These are phyloP conservation scores for Daldinia sp. DNA, from an alignment of 2,329 filamentous ascomycete genomes.

Conservation along the genomic window DNA sequence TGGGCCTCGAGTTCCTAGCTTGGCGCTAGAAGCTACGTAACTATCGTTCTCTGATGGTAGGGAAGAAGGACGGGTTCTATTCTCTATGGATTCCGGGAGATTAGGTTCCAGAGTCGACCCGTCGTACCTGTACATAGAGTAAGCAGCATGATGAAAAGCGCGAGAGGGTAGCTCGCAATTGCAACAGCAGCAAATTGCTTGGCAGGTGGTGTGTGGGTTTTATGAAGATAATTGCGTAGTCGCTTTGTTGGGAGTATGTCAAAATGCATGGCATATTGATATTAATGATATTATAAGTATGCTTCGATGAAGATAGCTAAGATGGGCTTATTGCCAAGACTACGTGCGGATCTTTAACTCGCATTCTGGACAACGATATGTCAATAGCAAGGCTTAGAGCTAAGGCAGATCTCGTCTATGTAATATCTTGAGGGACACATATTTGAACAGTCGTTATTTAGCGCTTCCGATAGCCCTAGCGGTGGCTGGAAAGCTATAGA, in stretches of 20 bases:
- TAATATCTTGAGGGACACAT: neutral
- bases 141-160: slow-evolving; percentile 27
- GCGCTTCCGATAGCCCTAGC: neutral
- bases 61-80: slow-evolving; percentile 11
- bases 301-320: slow-evolving; percentile 16
- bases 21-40: slow-evolving; percentile 16
- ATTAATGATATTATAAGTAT: slow-evolving; percentile 20
- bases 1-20: slow-evolving; percentile 15
- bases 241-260: slow-evolving; percentile 25
- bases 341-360: slow-evolving; percentile 19
- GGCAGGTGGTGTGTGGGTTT: slow-evolving; percentile 20
- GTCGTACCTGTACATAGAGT: slow-evolving; percentile 33
- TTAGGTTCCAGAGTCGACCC: slow-evolving; percentile 30
- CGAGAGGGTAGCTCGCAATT: slow-evolving; percentile 20
- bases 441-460: neutral
- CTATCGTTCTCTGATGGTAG: slow-evolving; percentile 17
- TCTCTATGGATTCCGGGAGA: slow-evolving; percentile 32
- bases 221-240: slow-evolving; percentile 14
- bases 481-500: neutral
- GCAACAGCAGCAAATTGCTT: slow-evolving; percentile 30
- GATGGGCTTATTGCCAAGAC: slow-evolving; percentile 20
- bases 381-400: neutral
- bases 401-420: neutral
- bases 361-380: neutral
- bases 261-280: slow-evolving; percentile 9